Conservation (phyloP, 164 flowering plant genomes). For the Hamamelis virginiana region DNA sequence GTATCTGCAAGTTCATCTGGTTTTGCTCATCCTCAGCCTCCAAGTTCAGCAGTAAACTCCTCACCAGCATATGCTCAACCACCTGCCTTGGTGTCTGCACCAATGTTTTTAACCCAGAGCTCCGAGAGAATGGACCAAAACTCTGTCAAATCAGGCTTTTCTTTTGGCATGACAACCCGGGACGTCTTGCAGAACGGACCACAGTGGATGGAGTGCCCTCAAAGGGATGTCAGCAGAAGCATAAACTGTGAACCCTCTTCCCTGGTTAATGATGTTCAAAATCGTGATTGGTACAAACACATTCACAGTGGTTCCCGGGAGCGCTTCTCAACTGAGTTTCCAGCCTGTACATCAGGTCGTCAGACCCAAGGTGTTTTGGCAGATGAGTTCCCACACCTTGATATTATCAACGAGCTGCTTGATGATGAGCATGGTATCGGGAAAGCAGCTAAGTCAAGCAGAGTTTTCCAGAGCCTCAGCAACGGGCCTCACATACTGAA, state of each 20-base stretch:
- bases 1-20: constrained; percentile 37
- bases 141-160: constrained; percentile 39
- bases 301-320: constrained; percentile 27
- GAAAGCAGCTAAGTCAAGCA: constrained; percentile 22
- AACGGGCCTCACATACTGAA: constrained; percentile 44
- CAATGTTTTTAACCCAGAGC: constrained; percentile 35
- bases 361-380: constrained; percentile 44
- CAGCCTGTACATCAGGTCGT: constrained; percentile 44
- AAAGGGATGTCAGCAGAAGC: constrained; percentile 28
- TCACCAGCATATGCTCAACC: constrained; percentile 40
- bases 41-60: constrained; percentile 30
- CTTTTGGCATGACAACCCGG: constrained; percentile 50
- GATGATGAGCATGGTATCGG: constrained; percentile 71
- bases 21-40: constrained; percentile 32
- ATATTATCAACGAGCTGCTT: constrained; percentile 85
- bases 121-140: constrained; percentile 41
- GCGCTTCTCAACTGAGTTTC: constrained; percentile 33
- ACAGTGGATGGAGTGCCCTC: constrained; percentile 54
- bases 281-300: constrained; percentile 34
- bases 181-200: constrained; percentile 41
- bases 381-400: constrained; percentile 95
- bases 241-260: constrained; percentile 27
- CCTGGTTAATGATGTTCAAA: constrained; percentile 28
- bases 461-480: constrained; percentile 24
- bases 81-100: constrained; percentile 26